Percentiles rank a stretch among this genome's conserved stretches.
These are phyloP conservation scores for Syzygium grande DNA, from an alignment of 345 rosid genomes.

Conservation along the genomic window DNA sequence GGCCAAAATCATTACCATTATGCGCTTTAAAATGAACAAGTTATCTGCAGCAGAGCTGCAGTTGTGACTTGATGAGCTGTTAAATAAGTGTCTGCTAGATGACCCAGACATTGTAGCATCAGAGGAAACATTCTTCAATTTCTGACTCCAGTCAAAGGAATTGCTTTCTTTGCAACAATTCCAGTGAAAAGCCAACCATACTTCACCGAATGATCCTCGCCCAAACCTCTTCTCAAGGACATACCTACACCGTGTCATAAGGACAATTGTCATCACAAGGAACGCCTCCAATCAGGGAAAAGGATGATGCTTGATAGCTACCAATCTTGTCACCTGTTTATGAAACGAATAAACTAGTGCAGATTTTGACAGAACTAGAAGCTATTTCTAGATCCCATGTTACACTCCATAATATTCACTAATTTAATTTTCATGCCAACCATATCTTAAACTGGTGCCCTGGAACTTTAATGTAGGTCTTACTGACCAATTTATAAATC, in stretches of 20 bases:
- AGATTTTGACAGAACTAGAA: neutral
- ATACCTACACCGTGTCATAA: conserved; percentile 37
- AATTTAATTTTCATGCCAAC: neutral
- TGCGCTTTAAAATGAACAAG: conserved; percentile 78
- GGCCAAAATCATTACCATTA: conserved; percentile 49
- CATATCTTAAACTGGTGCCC: neutral
- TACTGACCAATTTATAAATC: neutral
- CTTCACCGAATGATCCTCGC: conserved; percentile 93
- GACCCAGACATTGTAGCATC: conserved; percentile 14
- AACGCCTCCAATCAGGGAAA: neutral
- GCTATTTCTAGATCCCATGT: neutral
- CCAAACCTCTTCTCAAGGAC: conserved; percentile 78
- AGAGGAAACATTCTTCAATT: conserved; percentile 26
- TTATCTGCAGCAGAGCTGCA: conserved; percentile 33
- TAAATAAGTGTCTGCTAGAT: conserved; percentile 15
- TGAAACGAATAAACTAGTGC: neutral
- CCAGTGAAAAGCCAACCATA: conserved; percentile 91
- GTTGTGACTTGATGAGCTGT: conserved; percentile 27
- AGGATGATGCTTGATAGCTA: neutral
- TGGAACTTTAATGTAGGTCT: neutral
- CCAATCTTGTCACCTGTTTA: neutral
- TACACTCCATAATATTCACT: neutral
- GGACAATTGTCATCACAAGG: neutral
- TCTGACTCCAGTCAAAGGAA: conserved; percentile 31
- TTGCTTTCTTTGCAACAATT: conserved; percentile 48